Conservation (phyloP, 1,284 basidiomycete genomes). For the Agroathelia rolfsii region DNA sequence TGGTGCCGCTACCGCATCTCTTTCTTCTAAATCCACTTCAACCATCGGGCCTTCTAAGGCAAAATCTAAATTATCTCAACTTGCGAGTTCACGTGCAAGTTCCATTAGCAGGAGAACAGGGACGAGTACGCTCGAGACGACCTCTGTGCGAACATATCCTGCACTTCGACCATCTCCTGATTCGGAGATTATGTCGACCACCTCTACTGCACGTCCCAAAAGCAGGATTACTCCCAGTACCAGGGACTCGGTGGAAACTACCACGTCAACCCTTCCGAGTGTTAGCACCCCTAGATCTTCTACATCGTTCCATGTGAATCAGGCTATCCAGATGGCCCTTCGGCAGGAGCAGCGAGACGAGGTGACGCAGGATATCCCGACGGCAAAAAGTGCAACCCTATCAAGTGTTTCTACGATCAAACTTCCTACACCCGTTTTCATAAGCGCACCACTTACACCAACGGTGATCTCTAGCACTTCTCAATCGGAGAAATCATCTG, state of each 20-base stretch:
- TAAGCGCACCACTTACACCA: neutral
- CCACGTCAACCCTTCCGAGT: too few relatives aligned
- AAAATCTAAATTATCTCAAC: conserved; percentile 51
- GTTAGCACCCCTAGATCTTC: conserved; percentile 30
- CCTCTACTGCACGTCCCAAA: conserved; percentile 22
- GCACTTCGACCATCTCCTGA: conserved; percentile 50
- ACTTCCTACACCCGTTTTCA: neutral
- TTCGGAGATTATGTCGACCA: conserved; percentile 39
- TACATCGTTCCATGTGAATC: conserved; percentile 44
- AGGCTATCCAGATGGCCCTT: conserved; percentile 48
- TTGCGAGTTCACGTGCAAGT: conserved; percentile 49
- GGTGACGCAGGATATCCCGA: neutral
- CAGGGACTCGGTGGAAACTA: conserved; percentile 14
- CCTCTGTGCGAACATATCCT: conserved; percentile 58
- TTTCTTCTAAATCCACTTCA: conserved; percentile 12
- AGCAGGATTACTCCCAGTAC: conserved; percentile 11
- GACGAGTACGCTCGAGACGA: conserved; percentile 35
- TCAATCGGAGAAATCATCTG: conserved; percentile 6
- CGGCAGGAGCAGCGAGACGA: conserved; percentile 16
- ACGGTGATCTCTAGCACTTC: conserved; percentile 9
- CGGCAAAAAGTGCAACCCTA: neutral
- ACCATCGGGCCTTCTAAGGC: conserved; percentile 15
- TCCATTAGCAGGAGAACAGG: conserved; percentile 38
- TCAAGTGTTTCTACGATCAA: neutral
- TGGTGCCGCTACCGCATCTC: conserved; percentile 6